These are phyloP conservation scores for Microsporum canis DNA, from an alignment of 2,329 filamentous ascomycete genomes.

Conservation along the genomic window DNA sequence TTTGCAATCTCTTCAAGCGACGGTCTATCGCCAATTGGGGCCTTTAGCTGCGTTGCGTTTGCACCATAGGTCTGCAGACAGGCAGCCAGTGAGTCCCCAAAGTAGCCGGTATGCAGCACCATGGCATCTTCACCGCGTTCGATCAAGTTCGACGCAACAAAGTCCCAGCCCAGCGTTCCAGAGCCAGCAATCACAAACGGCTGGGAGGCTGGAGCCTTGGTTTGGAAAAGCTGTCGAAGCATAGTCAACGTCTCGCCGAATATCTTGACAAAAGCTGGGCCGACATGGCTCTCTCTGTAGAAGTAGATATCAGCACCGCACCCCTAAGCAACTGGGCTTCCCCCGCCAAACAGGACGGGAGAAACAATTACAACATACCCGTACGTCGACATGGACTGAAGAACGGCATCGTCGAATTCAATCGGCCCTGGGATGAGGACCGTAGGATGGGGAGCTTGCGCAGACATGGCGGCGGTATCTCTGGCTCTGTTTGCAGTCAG, in stretches of 20 bases:
- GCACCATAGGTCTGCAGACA: constrained; percentile 86
- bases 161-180: constrained; percentile 91
- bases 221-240: constrained; percentile 90
- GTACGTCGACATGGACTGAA: constrained; percentile 92
- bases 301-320: background rate
- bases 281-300: constrained; percentile 85
- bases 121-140: constrained; percentile 84
- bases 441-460: constrained; percentile 52
- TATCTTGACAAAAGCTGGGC: constrained; percentile 71
- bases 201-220: constrained; percentile 67
- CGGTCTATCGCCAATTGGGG: constrained; percentile 75
- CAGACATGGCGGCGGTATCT: constrained; percentile 40
- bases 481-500: constrained; percentile 4
- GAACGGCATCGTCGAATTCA: constrained; percentile 94
- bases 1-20: constrained; percentile 79
- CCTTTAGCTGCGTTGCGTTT: constrained; percentile 79
- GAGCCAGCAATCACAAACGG: constrained; percentile 90
- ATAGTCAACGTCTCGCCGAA: constrained; percentile 85
- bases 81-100: constrained; percentile 86
- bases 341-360: background rate
- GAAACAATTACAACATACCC: constrained; percentile 22
- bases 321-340: background rate
- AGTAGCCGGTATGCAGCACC: constrained; percentile 93
- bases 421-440: constrained; percentile 95
- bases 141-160: constrained; percentile 85